Evolutionary conservation across 164 flowering plant genomes (phyloP), one percentile per base, ranked within the genome.

Genomic region (Sedum album): DNA sequence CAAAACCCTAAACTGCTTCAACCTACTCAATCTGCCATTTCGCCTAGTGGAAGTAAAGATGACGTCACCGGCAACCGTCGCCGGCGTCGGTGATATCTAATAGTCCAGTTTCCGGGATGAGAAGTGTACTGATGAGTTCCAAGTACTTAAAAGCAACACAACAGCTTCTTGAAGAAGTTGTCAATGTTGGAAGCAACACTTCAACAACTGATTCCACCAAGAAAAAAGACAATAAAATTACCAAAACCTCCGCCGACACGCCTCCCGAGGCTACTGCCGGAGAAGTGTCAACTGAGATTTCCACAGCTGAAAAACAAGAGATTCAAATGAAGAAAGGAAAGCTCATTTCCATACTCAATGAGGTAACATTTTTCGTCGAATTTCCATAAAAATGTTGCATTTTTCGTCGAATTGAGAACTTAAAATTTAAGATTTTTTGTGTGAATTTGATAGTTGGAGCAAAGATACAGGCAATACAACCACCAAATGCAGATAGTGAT

Each of bases 321-420:
- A 78, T 95, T 79, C 99, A 92, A 82, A 88, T 90, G 97, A 95
- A 92, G 87, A 95, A 92, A 69, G 99, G 89, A 0, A 95, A 92
- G 83, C 86, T 95, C 18, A 76, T 90, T 23, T 80, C 71, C 84
- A 92, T 95, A 97, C 96, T 95, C 53, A 96, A 95, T 74, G 97
- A 95, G 97, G 99, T 87, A 81, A 23, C 41, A 25, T 4, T 26
- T 2, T 44, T 2, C 15, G 4, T 41, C 21, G 1, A 49, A 25
- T 67, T 48, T 20, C 23, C 41, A 17, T 23, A 25, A 67, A 67
- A 49, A n/a, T 49, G 23, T 20, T 5, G 9, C 20, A 21, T 31
- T 39, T 68, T 0, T 14, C 6, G 5, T 20, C 18, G 6, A 65
- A 26, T 14, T 63, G 26, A 51, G 1, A 51, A 48, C n/a, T n/a